Percentiles rank a stretch among this genome's conserved stretches.
phyloP scores from a whole-genome alignment of 2,329 filamentous ascomycete species.

The Beauveria sp. region DNA sequence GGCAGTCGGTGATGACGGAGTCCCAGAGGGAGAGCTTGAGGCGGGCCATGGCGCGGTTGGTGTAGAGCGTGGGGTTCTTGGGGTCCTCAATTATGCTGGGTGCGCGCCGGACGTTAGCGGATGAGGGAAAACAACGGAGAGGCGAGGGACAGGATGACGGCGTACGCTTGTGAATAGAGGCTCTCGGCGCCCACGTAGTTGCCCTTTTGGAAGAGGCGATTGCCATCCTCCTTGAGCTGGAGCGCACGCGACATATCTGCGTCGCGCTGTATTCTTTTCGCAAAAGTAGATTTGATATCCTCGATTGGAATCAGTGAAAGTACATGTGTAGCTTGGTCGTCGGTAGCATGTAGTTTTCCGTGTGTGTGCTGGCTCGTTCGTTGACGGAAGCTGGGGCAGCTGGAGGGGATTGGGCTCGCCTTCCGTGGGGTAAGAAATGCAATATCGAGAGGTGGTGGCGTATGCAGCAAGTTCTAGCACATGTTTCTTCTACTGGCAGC shows the following conservation, averaged over 20 bases:
- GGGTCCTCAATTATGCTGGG: slow-evolving; percentile 68
- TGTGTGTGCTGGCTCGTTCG: background rate
- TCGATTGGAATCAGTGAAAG: no score
- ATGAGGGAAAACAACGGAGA: background rate
- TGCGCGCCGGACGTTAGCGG: background rate
- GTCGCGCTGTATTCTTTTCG: no score
- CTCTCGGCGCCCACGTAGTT: slow-evolving; percentile 60
- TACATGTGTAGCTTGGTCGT: background rate
- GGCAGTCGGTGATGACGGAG: slow-evolving; percentile 68
- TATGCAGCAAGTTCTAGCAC: background rate
- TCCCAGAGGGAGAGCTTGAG: slow-evolving; percentile 68
- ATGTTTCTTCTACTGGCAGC: background rate
- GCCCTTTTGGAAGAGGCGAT: slow-evolving; percentile 55
- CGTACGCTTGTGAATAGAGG: slow-evolving; percentile 65
- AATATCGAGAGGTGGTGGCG: background rate
- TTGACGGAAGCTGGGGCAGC: background rate
- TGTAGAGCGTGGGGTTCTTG: slow-evolving; percentile 71
- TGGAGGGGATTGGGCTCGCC: background rate
- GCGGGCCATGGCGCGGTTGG: slow-evolving; percentile 80
- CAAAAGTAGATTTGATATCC: no score
- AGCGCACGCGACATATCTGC: slow-evolving; percentile 27
- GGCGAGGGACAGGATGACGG: background rate
- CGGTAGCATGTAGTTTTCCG: background rate
- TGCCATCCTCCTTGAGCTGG: slow-evolving; percentile 50
- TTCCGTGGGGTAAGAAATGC: background rate